Conservation (phyloP, 2,329 filamentous ascomycete species). For the Penicillium sp. region DNA sequence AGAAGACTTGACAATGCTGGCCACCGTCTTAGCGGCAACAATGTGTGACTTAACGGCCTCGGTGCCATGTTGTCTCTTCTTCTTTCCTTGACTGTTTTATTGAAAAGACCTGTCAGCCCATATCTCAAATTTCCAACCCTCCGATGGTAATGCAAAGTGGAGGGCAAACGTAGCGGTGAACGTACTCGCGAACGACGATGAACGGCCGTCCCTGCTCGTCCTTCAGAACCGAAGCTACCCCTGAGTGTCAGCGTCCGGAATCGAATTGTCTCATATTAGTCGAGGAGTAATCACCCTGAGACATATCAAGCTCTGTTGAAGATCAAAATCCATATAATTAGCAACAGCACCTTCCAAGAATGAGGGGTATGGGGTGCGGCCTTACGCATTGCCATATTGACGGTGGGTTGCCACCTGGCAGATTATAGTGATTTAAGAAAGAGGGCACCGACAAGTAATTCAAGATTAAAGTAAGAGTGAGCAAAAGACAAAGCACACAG, state of each 20-base stretch:
- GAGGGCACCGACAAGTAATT: constrained; percentile 3
- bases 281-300: constrained; percentile 40
- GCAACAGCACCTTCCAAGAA: constrained; percentile 24
- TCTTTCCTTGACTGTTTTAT: constrained; percentile 77
- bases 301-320: constrained; percentile 48
- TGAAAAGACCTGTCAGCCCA: constrained; percentile 28
- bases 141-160: constrained; percentile 7
- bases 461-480: constrained; percentile 6
- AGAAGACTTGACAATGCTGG: constrained; percentile 96
- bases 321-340: constrained; percentile 24
- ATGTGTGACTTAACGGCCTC: constrained; percentile 99
- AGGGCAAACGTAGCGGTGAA: constrained; percentile 29
- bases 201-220: constrained; percentile 97
- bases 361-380: constrained; percentile 37
- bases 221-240: constrained; percentile 73
- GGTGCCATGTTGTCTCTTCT: constrained; percentile 94
- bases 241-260: constrained; percentile 20
- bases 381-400: constrained; percentile 52
- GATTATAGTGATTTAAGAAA: constrained; percentile 16
- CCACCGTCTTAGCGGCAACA: constrained; percentile 89
- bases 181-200: constrained; percentile 96
- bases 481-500: constrained; percentile 6
- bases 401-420: constrained; percentile 37
- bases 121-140: neutral
- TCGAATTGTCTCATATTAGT: constrained; percentile 22